Base-by-base conservation (phyloP, 176 grass and related monocot species). In the Calamus simplicifolius region DNA sequence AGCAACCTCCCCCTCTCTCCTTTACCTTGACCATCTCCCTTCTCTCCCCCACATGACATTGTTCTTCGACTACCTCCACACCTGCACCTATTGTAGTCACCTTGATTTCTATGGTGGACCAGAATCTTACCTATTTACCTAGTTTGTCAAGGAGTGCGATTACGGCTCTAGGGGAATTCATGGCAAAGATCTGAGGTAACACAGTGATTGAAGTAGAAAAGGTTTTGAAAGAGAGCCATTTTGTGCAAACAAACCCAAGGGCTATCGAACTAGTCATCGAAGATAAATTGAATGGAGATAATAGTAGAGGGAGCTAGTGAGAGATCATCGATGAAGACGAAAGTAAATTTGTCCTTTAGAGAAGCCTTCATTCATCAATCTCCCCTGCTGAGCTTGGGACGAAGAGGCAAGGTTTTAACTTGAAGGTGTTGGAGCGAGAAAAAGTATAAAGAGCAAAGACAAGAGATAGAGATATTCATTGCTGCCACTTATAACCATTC, bases 131-230 rank as follows among this genome's bases (percentile, higher is more conserved):
- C 21, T 23, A 0, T 23, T 23, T 1, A 23, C 21, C 21, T 0
- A 23, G 21, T 1, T 23, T 23, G 21, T 23, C 21, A 1, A 23
- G 21, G 21, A 23, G 21, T 23, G 21, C 21, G 21, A 1, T 1
- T 23, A 23, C 21, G 21, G 1, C 21, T 23, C 21, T 23, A 23
- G 21, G 1, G 21, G 1, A 23, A 23, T 23, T 23, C 21, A 23
- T 23, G 21, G 21, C 21, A 23, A 23, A 23, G 21, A 23, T 23
- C 1, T 23, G 21, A 23, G 50, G 71, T 68, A 17, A 71, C 74
- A 28, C 57, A 77, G 68, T 87, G 83, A 75, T 90, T 69, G 63
- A 96, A 51, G 52, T 87, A 71, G 10, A 69, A 30, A 72, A 19
- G 48, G 81, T 23, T 23, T 23, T 23, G 21, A 23, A 23, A 19